Percentiles rank a stretch among this genome's conserved stretches.
Conservation (phyloP, 2,329 filamentous ascomycete species). For the Chalaropsis ovoidea region DNA sequence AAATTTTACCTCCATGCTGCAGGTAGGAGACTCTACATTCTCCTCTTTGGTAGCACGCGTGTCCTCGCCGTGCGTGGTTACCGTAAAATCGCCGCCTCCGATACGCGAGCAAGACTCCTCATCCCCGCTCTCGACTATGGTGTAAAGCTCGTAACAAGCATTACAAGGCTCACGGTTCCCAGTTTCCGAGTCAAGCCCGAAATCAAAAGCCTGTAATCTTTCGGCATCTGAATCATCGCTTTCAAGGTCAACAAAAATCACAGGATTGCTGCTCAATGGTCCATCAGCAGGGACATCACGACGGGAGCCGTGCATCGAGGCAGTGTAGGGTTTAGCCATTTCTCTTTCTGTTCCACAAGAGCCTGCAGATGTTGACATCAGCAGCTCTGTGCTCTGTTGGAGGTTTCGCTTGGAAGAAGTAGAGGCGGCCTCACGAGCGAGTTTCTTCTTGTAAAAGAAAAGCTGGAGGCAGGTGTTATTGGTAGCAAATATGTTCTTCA, state of each 20-base stretch:
- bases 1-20: too few relatives aligned
- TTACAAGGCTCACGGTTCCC: neutral
- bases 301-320: too few relatives aligned
- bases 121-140: neutral
- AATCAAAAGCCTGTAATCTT: neutral
- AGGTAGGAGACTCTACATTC: too few relatives aligned
- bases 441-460: neutral
- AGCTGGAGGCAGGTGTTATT: neutral
- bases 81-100: too few relatives aligned
- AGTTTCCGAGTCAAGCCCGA: too few relatives aligned
- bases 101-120: neutral
- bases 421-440: neutral
- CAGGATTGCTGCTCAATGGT: constrained; percentile 12
- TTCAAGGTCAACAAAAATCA: neutral
- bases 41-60: too few relatives aligned
- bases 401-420: neutral
- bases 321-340: neutral
- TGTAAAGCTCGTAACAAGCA: neutral
- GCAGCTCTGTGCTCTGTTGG: neutral
- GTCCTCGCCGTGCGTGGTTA: too few relatives aligned
- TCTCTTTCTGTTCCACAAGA: neutral
- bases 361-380: neutral
- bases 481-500: neutral
- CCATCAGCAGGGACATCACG: neutral
- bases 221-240: neutral